Evolutionary conservation across 2,329 filamentous ascomycete genomes (phyloP).

Genomic region (Daldinia sp.): DNA sequence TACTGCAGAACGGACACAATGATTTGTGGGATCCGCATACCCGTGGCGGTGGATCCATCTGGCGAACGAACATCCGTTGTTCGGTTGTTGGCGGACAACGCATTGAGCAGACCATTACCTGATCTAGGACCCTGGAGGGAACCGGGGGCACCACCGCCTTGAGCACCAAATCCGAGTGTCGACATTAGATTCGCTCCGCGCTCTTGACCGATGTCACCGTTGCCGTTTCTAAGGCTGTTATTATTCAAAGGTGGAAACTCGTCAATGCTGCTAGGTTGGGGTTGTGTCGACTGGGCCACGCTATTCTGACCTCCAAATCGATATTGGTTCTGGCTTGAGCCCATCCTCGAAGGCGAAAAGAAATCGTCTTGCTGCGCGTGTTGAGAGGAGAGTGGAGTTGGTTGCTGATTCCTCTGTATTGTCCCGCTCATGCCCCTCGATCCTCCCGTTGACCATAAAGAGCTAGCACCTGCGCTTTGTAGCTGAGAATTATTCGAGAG

Average conservation of each 20-base stretch:
- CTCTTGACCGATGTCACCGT: constrained; percentile 66
- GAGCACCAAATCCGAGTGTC: constrained; percentile 61
- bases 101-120: constrained; percentile 70
- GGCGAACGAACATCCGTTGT: constrained; percentile 60
- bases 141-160: constrained; percentile 51
- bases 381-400: constrained; percentile 61
- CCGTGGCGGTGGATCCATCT: constrained; percentile 51
- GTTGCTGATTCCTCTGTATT: constrained; percentile 60
- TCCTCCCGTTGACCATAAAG: constrained; percentile 63
- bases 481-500: constrained; percentile 68
- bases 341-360: constrained; percentile 52
- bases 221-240: constrained; percentile 54
- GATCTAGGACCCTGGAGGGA: constrained; percentile 54
- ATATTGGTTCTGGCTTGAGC: constrained; percentile 57
- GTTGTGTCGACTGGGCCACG: constrained; percentile 55
- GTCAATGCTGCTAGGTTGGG: constrained; percentile 60
- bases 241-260: constrained; percentile 69
- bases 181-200: constrained; percentile 61
- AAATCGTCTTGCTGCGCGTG: constrained; percentile 59
- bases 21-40: constrained; percentile 38
- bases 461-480: constrained; percentile 56
- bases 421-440: constrained; percentile 58
- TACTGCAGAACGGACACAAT: constrained; percentile 4
- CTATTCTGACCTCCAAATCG: constrained; percentile 61
- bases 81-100: constrained; percentile 67